Conservation (phyloP, 208 protist species). For the Trypanosoma mega region DNA sequence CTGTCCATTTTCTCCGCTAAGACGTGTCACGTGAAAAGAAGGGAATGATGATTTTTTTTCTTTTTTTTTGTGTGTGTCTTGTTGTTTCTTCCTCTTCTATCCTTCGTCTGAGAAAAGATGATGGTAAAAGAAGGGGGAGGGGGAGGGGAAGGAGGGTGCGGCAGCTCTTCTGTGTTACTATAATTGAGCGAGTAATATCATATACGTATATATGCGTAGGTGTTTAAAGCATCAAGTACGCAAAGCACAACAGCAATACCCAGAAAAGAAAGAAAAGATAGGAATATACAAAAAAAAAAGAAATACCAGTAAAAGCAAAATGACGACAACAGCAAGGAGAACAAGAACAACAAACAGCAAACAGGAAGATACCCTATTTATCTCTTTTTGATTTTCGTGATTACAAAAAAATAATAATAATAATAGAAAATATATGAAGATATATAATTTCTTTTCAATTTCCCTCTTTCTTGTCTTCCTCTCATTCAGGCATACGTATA, state of each 20-base stretch:
- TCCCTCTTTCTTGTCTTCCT: neutral
- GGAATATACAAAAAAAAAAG: slow-evolving; percentile 6
- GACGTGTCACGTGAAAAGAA: too few species aligned
- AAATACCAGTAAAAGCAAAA: slow-evolving; percentile 1
- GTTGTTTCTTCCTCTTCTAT: too few species aligned
- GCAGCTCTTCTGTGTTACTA: too few species aligned
- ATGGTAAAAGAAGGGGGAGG: slow-evolving; percentile 9
- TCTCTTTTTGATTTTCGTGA: too few species aligned
- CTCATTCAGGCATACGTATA: neutral
- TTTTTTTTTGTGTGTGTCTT: too few species aligned
- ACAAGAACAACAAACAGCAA: too few species aligned
- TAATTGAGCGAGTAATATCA: too few species aligned
- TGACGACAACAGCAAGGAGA: too few species aligned
- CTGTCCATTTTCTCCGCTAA: slow-evolving; percentile 30
- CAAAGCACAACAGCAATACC: neutral
- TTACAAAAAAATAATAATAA: slow-evolving; percentile 4
- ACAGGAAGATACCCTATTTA: too few species aligned
- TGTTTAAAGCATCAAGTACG: neutral
- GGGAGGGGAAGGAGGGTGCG: too few species aligned
- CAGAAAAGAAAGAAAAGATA: neutral
- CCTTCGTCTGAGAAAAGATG: neutral
- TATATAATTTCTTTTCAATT: neutral
- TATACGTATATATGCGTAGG: too few species aligned
- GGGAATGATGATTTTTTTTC: too few species aligned
- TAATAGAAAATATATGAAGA: neutral